Evolutionary conservation across 2,329 filamentous ascomycete genomes (phyloP).

Genomic region (Podosphaera fusca): DNA sequence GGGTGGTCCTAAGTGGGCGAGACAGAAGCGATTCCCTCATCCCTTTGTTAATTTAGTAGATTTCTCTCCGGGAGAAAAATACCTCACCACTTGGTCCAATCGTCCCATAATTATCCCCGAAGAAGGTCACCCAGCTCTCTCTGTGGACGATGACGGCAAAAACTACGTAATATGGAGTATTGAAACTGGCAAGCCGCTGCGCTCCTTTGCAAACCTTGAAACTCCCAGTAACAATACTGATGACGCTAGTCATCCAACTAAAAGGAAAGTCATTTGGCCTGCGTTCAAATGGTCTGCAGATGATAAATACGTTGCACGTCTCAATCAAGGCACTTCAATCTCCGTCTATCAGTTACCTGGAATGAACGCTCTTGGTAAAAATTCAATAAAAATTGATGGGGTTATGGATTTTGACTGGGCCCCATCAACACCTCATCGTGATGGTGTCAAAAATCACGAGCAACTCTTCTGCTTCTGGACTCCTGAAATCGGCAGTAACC

Average conservation of each 20-base stretch:
- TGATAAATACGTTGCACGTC: slow-evolving; percentile 85
- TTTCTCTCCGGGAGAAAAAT: slow-evolving; percentile 83
- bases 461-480: slow-evolving; percentile 98
- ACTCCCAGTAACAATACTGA: slow-evolving; percentile 37
- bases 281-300: slow-evolving; percentile 99
- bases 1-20: slow-evolving; percentile 74
- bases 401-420: slow-evolving; percentile 98
- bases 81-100: slow-evolving; percentile 91
- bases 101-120: slow-evolving; percentile 82
- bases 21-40: slow-evolving; percentile 83
- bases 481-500: slow-evolving; percentile 91
- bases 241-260: slow-evolving; percentile 39
- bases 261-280: slow-evolving; percentile 93
- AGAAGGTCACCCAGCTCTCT: slow-evolving; percentile 58
- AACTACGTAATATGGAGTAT: slow-evolving; percentile 99
- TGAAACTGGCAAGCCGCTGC: slow-evolving; percentile 65
- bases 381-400: slow-evolving; percentile 84
- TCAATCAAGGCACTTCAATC: slow-evolving; percentile 72
- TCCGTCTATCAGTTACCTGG: slow-evolving; percentile 74
- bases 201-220: slow-evolving; percentile 84
- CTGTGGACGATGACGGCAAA: slow-evolving; percentile 88
- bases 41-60: slow-evolving; percentile 89
- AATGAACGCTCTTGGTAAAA: slow-evolving; percentile 80
- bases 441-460: slow-evolving; percentile 76
- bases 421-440: slow-evolving; percentile 57